Conservation (phyloP, 2,329 filamentous ascomycete species). For the Boeremia exigua region DNA sequence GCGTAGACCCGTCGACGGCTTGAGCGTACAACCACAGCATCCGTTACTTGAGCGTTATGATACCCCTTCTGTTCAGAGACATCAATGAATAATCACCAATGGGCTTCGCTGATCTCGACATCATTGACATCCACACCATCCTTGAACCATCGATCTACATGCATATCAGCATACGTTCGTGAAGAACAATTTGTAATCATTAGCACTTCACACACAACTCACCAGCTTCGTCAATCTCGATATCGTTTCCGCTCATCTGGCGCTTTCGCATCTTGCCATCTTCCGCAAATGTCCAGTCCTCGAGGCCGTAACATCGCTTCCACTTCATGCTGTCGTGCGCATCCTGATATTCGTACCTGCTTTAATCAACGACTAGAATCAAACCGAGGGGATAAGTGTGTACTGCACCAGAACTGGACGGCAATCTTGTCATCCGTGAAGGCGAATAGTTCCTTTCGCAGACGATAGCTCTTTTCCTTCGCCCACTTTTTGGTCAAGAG, state of each 20-base stretch:
- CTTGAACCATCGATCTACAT: constrained; percentile 69
- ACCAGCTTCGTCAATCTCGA: constrained; percentile 3
- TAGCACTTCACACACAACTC: not conserved
- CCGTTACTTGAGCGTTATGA: constrained; percentile 23
- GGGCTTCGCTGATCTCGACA: constrained; percentile 69
- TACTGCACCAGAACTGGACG: constrained; percentile 71
- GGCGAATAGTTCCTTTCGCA: constrained; percentile 84
- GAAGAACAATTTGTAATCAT: not conserved
- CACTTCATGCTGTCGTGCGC: constrained; percentile 68
- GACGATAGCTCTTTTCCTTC: constrained; percentile 71
- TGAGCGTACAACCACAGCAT: constrained; percentile 4
- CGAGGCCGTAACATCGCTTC: constrained; percentile 78
- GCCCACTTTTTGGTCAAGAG: constrained; percentile 79
- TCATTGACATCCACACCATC: constrained; percentile 72
- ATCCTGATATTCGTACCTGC: constrained; percentile 79
- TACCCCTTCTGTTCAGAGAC: constrained; percentile 24
- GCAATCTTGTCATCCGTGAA: constrained; percentile 79
- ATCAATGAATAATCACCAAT: constrained; percentile 59
- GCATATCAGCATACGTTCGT: constrained; percentile 10
- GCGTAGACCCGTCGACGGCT: constrained; percentile 52
- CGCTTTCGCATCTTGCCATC: constrained; percentile 75
- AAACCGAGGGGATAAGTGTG: too few species aligned
- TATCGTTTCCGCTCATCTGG: constrained; percentile 68
- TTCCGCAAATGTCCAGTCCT: constrained; percentile 77
- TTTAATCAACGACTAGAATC: not conserved